These are phyloP conservation scores for Mycena haematopus DNA, from an alignment of 768 basidiomycete species.

Conservation along the genomic window DNA sequence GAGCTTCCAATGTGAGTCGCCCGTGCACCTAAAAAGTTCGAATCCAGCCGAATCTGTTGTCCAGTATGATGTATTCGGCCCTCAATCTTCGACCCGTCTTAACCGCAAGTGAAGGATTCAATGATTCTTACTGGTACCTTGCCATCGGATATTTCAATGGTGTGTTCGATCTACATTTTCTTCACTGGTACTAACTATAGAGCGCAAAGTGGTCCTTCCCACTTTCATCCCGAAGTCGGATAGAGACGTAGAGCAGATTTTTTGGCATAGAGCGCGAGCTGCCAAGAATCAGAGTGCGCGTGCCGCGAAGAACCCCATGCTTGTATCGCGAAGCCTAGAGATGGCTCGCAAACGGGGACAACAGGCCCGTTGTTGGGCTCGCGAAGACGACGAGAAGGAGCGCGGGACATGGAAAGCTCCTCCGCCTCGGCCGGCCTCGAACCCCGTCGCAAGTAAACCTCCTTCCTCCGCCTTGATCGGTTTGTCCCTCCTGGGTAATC, in stretches of 20 bases:
- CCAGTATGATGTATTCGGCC: conserved; percentile 85
- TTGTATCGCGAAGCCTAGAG: conserved; percentile 62
- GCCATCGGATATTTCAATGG: conserved; percentile 81
- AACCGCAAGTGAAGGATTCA: conserved; percentile 45
- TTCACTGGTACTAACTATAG: not conserved
- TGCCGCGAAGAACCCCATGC: conserved; percentile 69
- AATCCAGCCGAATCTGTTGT: conserved; percentile 1
- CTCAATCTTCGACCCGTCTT: conserved; percentile 76
- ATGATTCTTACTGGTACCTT: conserved; percentile 81
- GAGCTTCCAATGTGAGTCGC: conserved; percentile 59
- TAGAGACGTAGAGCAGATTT: conserved; percentile 47
- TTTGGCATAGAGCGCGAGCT: conserved; percentile 77
- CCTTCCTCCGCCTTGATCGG: conserved; percentile 70
- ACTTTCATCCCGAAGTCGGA: conserved; percentile 61
- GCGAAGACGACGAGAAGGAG: conserved; percentile 73
- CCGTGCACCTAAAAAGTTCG: not conserved
- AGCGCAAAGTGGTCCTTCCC: conserved; percentile 66
- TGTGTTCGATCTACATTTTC: not conserved
- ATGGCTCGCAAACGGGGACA: conserved; percentile 71
- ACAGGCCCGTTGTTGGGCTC: conserved; percentile 71
- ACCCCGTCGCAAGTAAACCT: conserved; percentile 40
- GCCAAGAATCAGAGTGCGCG: conserved; percentile 72
- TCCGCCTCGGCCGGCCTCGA: conserved; percentile 25
- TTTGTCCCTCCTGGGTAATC: conserved; percentile 82
- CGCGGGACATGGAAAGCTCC: conserved; percentile 47